phyloP scores from a whole-genome alignment of 1,284 basidiomycete genomes.

The Ceratobasidium sp. region DNA sequence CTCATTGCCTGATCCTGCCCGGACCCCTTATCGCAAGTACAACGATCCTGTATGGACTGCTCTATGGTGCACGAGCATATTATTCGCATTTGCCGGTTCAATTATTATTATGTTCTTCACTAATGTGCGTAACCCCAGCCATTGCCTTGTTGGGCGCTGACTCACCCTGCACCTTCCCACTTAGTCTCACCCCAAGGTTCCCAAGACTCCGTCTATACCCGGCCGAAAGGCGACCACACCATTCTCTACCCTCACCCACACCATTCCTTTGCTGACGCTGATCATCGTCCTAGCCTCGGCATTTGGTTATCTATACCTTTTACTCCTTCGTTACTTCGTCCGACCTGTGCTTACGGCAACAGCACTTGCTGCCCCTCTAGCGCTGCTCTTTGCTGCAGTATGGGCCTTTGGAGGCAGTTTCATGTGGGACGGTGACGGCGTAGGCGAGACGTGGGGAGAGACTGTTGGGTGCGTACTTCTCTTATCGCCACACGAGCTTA shows the following conservation, averaged over 20 bases:
- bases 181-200: constrained; percentile 43
- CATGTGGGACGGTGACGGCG: constrained; percentile 79
- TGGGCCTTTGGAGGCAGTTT: constrained; percentile 94
- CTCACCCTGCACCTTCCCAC: constrained; percentile 25
- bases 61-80: constrained; percentile 72
- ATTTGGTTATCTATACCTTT: constrained; percentile 82
- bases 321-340: constrained; percentile 82
- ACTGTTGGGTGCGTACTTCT: constrained; percentile 76
- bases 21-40: constrained; percentile 72
- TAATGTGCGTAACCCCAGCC: constrained; percentile 47
- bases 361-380: constrained; percentile 83
- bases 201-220: constrained; percentile 42
- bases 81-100: constrained; percentile 72
- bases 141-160: constrained; percentile 44
- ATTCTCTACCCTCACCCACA: constrained; percentile 83
- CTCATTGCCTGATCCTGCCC: constrained; percentile 78
- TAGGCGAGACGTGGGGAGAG: constrained; percentile 80
- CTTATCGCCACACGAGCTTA: constrained; percentile 20
- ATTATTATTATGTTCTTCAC: constrained; percentile 74
- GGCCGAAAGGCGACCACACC: constrained; percentile 60
- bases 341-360: constrained; percentile 86
- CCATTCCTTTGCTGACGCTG: constrained; percentile 86
- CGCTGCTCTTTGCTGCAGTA: constrained; percentile 82
- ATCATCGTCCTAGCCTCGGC: constrained; percentile 80
- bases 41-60: constrained; percentile 79